A percentile compares a stretch with the other conserved stretches of the same genome.
phyloP scores from a whole-genome alignment of 2,329 filamentous ascomycete species.

The Colletotrichum limetticola region DNA sequence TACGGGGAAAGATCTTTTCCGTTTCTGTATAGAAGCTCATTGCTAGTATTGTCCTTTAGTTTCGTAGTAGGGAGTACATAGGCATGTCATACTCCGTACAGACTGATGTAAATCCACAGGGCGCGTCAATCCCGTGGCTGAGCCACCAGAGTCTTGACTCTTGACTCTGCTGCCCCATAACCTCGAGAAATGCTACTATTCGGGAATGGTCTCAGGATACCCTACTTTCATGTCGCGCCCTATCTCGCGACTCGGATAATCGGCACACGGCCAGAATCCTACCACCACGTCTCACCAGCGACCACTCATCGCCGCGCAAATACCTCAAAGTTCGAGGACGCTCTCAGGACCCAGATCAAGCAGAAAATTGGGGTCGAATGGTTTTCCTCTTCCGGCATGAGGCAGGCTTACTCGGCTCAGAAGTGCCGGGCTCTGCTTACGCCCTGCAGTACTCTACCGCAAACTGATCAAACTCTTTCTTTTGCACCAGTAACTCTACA shows the following conservation, averaged over 20 bases:
- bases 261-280: not conserved
- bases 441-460: not conserved
- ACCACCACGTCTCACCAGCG: too few relatives aligned
- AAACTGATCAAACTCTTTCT: too few relatives aligned
- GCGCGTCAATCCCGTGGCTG: not conserved
- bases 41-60: not conserved
- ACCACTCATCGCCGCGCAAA: not conserved
- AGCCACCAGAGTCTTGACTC: not conserved
- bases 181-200: too few relatives aligned
- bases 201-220: too few relatives aligned
- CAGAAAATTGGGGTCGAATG: not conserved
- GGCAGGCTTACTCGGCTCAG: not conserved
- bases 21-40: not conserved
- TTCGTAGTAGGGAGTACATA: not conserved
- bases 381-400: not conserved
- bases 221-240: too few relatives aligned
- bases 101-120: not conserved
- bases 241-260: not conserved
- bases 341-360: not conserved
- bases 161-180: not conserved
- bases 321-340: not conserved
- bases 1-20: not conserved
- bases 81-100: not conserved
- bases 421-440: slow-evolving; percentile 6
- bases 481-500: too few relatives aligned